Conservation (phyloP, 1,284 basidiomycete genomes). For the Porphyrellus sp. region DNA sequence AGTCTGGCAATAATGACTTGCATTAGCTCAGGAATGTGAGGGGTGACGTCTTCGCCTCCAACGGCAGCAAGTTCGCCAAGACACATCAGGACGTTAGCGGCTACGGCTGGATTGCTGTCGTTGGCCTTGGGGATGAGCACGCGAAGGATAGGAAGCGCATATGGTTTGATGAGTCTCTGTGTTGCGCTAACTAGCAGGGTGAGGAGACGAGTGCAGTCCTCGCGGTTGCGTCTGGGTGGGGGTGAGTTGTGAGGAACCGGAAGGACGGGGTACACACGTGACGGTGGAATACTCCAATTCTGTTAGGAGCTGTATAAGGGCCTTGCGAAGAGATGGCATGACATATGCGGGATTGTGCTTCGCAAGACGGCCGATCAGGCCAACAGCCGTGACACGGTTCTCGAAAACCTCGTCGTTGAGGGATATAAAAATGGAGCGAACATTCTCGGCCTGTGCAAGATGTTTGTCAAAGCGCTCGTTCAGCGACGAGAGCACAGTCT, state of each 20-base stretch:
- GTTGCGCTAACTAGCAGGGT: constrained; percentile 88
- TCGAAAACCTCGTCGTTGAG: constrained; percentile 97
- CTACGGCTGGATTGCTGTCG: constrained; percentile 83
- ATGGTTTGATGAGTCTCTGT: constrained; percentile 92
- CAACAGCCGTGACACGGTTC: constrained; percentile 89
- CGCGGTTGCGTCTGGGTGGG: constrained; percentile 67
- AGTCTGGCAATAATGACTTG: constrained; percentile 86
- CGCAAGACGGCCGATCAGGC: constrained; percentile 90
- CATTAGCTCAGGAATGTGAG: constrained; percentile 86
- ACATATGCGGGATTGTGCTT: constrained; percentile 98
- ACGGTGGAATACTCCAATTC: constrained; percentile 97
- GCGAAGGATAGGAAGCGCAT: constrained; percentile 93
- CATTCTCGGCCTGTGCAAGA: constrained; percentile 97
- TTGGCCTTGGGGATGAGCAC: constrained; percentile 88
- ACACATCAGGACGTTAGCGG: constrained; percentile 91
- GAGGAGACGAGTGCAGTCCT: constrained; percentile 88
- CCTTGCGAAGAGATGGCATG: constrained; percentile 95
- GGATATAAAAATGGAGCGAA: constrained; percentile 94
- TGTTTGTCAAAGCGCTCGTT: constrained; percentile 97
- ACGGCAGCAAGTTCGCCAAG: constrained; percentile 93
- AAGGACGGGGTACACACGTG: constrained; percentile 48
- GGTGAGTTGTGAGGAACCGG: neutral
- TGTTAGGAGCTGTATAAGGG: constrained; percentile 93
- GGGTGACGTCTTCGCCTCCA: constrained; percentile 88
- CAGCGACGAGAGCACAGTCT: constrained; percentile 83